Percentiles rank a stretch among this genome's conserved stretches.
Conservation (phyloP, 2,329 filamentous ascomycete genomes). For the Hymenoscyphus infarciens region DNA sequence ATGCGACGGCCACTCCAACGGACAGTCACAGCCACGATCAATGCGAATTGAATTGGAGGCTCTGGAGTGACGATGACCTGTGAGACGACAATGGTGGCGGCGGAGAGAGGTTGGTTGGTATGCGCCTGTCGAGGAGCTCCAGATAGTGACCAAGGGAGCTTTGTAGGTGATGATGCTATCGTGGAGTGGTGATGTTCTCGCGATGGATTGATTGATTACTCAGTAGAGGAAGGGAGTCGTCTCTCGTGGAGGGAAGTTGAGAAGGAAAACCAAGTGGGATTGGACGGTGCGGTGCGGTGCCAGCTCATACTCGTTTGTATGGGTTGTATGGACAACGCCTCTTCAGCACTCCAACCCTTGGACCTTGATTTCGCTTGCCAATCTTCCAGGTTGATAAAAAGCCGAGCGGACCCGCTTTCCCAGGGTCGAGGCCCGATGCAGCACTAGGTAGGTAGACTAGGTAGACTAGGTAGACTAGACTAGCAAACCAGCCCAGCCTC, state of each 20-base stretch:
- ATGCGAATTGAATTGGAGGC: not conserved
- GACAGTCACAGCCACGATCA: not conserved
- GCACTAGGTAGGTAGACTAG: no score
- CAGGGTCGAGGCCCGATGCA: not conserved
- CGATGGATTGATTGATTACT: no score
- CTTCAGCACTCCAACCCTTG: slow-evolving; percentile 1
- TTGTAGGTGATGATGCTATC: not conserved
- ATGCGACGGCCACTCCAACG: not conserved
- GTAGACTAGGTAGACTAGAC: no score
- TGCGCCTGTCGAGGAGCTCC: not conserved
- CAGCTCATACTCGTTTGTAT: slow-evolving; percentile 10
- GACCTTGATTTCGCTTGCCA: not conserved
- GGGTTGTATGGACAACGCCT: slow-evolving; percentile 6
- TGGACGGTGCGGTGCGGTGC: not conserved
- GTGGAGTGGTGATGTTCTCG: not conserved
- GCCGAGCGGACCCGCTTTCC: not conserved
- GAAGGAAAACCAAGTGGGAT: not conserved
- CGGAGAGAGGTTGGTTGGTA: not conserved
- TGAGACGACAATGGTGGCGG: not conserved
- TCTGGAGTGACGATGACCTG: not conserved
- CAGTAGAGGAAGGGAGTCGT: no score
- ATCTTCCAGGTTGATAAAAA: no score
- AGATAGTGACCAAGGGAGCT: not conserved
- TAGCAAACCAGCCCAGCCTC: not conserved
- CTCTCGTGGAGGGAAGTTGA: no score